Evolutionary conservation across 2,329 filamentous ascomycete species (phyloP).

Genomic region (Colletotrichum plurivorum): DNA sequence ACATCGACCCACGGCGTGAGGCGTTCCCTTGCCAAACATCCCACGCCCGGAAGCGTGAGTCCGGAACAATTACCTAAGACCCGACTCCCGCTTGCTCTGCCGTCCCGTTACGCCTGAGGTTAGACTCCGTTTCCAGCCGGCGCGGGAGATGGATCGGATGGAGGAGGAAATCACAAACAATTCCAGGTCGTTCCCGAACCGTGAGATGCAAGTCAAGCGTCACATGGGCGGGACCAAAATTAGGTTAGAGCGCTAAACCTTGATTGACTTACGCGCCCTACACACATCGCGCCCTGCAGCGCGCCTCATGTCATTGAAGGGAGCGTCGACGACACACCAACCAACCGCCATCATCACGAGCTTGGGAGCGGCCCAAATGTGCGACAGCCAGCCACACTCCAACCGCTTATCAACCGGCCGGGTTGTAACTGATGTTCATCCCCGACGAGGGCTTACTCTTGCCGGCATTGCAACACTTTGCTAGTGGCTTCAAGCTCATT

Average conservation of each 20-base stretch:
- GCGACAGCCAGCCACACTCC: too few species aligned
- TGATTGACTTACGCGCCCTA: constrained; percentile 19
- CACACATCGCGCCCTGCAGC: constrained; percentile 25
- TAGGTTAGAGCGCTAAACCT: neutral
- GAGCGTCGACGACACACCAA: neutral
- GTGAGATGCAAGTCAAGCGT: constrained; percentile 1
- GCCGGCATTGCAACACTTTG: constrained; percentile 1
- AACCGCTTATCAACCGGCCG: too few species aligned
- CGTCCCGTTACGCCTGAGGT: constrained; percentile 3
- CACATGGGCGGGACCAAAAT: too few species aligned
- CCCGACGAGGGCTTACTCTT: too few species aligned
- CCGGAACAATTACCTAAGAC: constrained; percentile 32
- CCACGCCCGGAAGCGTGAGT: constrained; percentile 23
- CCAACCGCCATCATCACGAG: too few species aligned
- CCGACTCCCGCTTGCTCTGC: constrained; percentile 12
- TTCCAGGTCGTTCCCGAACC: constrained; percentile 13
- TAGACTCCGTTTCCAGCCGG: constrained; percentile 15
- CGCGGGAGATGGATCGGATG: constrained; percentile 17
- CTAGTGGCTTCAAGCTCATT: constrained; percentile 1
- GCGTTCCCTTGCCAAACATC: neutral
- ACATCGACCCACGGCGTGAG: constrained; percentile 13
- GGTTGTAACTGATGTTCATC: too few species aligned
- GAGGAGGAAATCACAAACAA: neutral
- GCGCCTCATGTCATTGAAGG: constrained; percentile 22
- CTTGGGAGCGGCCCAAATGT: too few species aligned